Evolutionary conservation across 768 basidiomycete genomes (phyloP).

Genomic region (Xerocomellus amylosporus): DNA sequence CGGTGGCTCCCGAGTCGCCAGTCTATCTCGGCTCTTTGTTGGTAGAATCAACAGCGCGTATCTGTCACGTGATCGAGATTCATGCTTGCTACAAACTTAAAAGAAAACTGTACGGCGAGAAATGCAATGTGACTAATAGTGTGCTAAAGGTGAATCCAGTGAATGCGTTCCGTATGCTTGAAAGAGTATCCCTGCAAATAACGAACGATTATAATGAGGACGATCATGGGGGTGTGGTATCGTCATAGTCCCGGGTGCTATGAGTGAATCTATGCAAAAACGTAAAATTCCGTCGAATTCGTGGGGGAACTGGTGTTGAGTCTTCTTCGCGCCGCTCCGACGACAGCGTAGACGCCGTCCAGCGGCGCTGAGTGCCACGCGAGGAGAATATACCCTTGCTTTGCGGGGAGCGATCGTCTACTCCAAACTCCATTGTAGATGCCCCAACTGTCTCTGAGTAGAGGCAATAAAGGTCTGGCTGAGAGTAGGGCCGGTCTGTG

Average conservation of each 20-base stretch:
- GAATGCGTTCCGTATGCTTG: constrained; percentile 5
- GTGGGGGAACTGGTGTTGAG: constrained; percentile 14
- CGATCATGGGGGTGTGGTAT: constrained; percentile 9
- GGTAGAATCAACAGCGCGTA: constrained; percentile 17
- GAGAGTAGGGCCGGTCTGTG: constrained; percentile 28
- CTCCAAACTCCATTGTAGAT: constrained; percentile 25
- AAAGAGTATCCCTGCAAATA: constrained; percentile 20
- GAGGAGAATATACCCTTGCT: constrained; percentile 16
- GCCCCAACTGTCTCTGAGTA: constrained; percentile 14
- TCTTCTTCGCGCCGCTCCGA: constrained; percentile 17
- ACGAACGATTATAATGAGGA: constrained; percentile 4
- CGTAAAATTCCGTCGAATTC: constrained; percentile 34
- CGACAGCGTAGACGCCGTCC: constrained; percentile 16
- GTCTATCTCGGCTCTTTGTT: background rate
- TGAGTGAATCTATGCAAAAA: constrained; percentile 36
- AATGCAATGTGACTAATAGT: constrained; percentile 14
- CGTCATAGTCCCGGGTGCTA: constrained; percentile 8
- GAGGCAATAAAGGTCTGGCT: constrained; percentile 30
- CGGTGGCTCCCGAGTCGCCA: background rate
- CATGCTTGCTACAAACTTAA: constrained; percentile 3
- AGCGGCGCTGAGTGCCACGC: constrained; percentile 21
- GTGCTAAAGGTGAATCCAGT: constrained; percentile 6
- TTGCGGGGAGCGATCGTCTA: constrained; percentile 9
- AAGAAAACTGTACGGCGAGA: constrained; percentile 1
- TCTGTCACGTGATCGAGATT: constrained; percentile 28